Conservation (phyloP, 2,329 filamentous ascomycete genomes). For the Cercospora janseana region DNA sequence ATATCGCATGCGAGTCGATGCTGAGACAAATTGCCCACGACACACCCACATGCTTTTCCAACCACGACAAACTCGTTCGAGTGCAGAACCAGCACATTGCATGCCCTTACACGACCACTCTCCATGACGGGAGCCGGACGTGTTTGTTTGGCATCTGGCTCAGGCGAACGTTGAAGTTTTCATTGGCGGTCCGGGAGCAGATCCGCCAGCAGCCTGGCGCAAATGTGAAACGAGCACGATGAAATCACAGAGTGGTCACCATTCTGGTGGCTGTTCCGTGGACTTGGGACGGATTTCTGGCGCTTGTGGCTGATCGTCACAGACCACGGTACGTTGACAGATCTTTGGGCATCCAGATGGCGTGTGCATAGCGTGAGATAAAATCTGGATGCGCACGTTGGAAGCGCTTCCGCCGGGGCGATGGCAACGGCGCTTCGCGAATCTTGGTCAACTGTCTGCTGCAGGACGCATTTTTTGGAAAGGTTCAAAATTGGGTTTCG, state of each 20-base stretch:
- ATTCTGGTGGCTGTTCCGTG: too few relatives aligned
- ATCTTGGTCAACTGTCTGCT: not conserved
- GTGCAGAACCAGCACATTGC: not conserved
- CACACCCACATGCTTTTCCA: not conserved
- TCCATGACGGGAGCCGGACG: not conserved
- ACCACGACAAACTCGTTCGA: not conserved
- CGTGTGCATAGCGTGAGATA: not conserved
- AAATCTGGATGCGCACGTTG: slow-evolving; percentile 1
- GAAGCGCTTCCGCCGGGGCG: slow-evolving; percentile 2
- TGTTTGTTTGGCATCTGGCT: too few relatives aligned
- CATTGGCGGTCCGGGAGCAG: not conserved
- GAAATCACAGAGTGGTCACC: too few relatives aligned
- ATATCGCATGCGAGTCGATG: slow-evolving; percentile 2
- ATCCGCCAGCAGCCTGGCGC: slow-evolving; percentile 3
- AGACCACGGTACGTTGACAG: too few relatives aligned
- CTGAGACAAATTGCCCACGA: not conserved
- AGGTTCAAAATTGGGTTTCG: slow-evolving; percentile 1
- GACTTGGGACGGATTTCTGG: not conserved
- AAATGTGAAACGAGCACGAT: slow-evolving; percentile 6
- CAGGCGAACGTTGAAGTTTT: too few relatives aligned
- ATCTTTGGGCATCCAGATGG: not conserved
- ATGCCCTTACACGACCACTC: not conserved
- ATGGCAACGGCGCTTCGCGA: not conserved
- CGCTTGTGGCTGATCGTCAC: slow-evolving; percentile 5
- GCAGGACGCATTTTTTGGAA: not conserved